A percentile compares a stretch with the other conserved stretches of the same genome.
Conservation (phyloP, 371 early-diverging fungal genomes). For the Nematocida minor region DNA sequence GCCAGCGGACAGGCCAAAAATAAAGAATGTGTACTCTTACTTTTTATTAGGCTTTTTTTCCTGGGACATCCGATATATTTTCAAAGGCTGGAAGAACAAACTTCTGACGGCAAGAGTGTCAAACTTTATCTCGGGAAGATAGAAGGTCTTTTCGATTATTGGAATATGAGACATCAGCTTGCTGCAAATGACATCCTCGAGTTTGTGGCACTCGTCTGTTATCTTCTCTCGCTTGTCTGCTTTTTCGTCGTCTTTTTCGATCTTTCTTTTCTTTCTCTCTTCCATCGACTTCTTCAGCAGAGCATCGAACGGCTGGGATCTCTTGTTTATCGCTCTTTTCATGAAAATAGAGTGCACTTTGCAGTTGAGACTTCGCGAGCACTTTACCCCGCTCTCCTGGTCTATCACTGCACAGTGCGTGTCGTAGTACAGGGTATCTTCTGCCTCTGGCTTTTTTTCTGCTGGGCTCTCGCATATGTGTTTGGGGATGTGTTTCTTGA, state of each 20-base stretch:
- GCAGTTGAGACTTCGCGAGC: slow-evolving; percentile 39
- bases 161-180: neutral
- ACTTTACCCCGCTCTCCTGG: neutral
- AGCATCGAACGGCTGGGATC: slow-evolving; percentile 10
- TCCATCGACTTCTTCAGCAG: slow-evolving; percentile 30
- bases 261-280: slow-evolving; percentile 37
- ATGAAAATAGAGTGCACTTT: slow-evolving; percentile 21
- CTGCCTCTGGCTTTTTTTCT: neutral
- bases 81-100: slow-evolving; percentile 48
- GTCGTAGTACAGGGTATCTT: slow-evolving; percentile 16
- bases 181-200: slow-evolving; percentile 21
- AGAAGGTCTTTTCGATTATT: slow-evolving; percentile 39
- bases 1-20: too few relatives aligned
- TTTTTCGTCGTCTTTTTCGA: slow-evolving; percentile 25
- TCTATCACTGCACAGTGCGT: slow-evolving; percentile 37
- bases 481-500: neutral
- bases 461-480: slow-evolving; percentile 6
- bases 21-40: neutral
- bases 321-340: slow-evolving; percentile 40
- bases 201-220: slow-evolving; percentile 1
- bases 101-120: slow-evolving; percentile 42
- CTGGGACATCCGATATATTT: slow-evolving; percentile 15
- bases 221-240: slow-evolving; percentile 32
- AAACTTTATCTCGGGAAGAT: slow-evolving; percentile 48
- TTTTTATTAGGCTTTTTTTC: neutral